Base-by-base conservation (phyloP, 208 protist species). In the Acanthamoeba sp. region DNA sequence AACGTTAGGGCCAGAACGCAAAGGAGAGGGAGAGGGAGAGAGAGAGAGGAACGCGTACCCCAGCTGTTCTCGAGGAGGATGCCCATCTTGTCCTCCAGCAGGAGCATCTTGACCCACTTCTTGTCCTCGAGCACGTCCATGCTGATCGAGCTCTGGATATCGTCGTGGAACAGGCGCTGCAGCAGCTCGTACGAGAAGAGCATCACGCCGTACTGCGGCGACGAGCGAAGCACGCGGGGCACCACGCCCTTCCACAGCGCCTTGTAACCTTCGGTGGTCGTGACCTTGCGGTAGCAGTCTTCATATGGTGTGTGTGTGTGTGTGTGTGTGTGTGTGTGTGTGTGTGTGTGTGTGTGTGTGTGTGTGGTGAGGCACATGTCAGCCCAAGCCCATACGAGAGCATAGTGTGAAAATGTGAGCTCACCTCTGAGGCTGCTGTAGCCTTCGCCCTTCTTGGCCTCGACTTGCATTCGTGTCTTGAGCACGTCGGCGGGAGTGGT, bases 121-220 rank as follows among this genome's bases (percentile, higher is more conserved):
- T 78, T 78, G 38, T 78, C 69, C 38, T 78, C 38, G 36, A 78
- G 38, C 38, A 45, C 38, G 69, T 78, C 69, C 36, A 78, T 78
- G 38, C 36, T 78, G 69, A 78, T 45, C 22, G 55, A 62, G 55
- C 55, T 62, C 55, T 62, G 62, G 95, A 91, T 20, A 20, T 62
- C 55, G 24, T 62, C n/a, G 38, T 84, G 10, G n/a, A 95, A 80
- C 36, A 95, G 50, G 27, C 90, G 94, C 78, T 97, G 95, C 3
- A 97, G 36, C 24, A 95, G 27, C 73, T 97, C 96, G 95, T 97
- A 97, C 6, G 96, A 85, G 0, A 96, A 71, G 5, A 97, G 76
- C 32, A 96, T 97, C 2, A 97, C 94, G 93, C 96, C 96, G 95
- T 97, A 97, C 91, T 97, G 96, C 50, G 96, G 96, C 20, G 90